Evolutionary conservation across 352 stramenopile species (phyloP), one percentile per base, ranked within the genome.

Genomic region (Thraustotheca clavata): DNA sequence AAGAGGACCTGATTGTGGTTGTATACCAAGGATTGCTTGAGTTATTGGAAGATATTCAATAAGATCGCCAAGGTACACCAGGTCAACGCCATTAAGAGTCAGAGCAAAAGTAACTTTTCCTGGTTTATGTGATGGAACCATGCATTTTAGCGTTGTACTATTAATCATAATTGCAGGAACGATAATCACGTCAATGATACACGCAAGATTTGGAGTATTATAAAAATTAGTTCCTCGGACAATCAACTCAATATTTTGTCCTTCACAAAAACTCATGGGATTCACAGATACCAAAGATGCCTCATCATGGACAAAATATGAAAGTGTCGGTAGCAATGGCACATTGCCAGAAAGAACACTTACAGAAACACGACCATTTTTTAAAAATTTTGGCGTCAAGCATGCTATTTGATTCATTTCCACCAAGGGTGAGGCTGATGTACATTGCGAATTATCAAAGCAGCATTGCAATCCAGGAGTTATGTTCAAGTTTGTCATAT

Each of bases 11-110:
- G 38, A 62, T 3, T 24, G 32, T 4, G 76, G 76, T 27, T 43
- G 24, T 18, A 82, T 74, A 0, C 67, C 36, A 0, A 34, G 63
- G 7, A 85, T 55, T 41, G 66, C 65, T 9, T 67, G 55, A n/a
- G 60, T 69, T 4, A 46, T 27, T 3, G 54, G 29, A n/a, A 72
- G 1, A 41, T 32, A 6, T 75, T 29, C 2, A 8, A 29, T 8
- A 0, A 31, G 12, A 0, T 62, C 49, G 43, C 62, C 69, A 43
- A 62, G 12, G n/a, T n/a, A 69, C 0, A 71, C 67, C 24, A 80
- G 73, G 20, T 85, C 76, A 2, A 72, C 26, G 0, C 71, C 70
- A 48, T 85, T 83, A 31, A 74, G 68, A 39, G 68, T 80, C 2
- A 81, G 59, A 1, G 71, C 71, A 33, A 83, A 18, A 5, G 5